Base-by-base conservation (phyloP, 2,329 filamentous ascomycete species). In the Colletotrichum shisoi region DNA sequence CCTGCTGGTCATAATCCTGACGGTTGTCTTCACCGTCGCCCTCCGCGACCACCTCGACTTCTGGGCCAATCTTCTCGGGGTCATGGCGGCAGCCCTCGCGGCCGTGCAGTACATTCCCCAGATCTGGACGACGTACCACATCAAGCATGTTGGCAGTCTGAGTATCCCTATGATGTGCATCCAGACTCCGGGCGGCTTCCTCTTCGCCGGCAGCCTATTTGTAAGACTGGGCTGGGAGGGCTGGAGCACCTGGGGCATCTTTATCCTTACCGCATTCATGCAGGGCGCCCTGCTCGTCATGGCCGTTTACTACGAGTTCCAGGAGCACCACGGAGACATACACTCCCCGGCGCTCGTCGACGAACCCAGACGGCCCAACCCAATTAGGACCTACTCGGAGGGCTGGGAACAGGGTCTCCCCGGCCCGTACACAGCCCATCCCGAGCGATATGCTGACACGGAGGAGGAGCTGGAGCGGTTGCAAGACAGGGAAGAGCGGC, bases 111-210 rank as follows among this genome's bases (percentile, higher is more conserved):
- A 98, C 78, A 82, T 99, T 17, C 95, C 95, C 0, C 95, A 99
- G 79, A 96, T 99, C 70, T 93, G 89, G 80, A 97, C 91, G 59
- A 99, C 95, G 0, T 96, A 92, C 79, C 86, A 83, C 59, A 82
- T 97, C 65, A 91, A 94, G 75, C 90, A 94, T 73, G 91, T 96
- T 2, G 93, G 93, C 62, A 97, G 93, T 76, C 81, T 99, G 72
- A 97, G 93, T 74, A 95, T 99, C 63, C 90, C 93, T 4, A 98
- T 97, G 91, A 98, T 99, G 94, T 91, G 91, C 76, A 97, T 99
- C 40, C 95, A 99, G 78, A 97, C 94, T 0, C 95, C 95, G 0
- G 95, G 95, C 0, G 93, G 93, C 67, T 89, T 97, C 72, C 81
- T 99, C 7, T 98, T 96, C 80, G 93, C 94, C 0, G 89, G 85